Base-by-base conservation (phyloP, 495 filamentous ascomycete genomes). In the Penicillium coprophilum region DNA sequence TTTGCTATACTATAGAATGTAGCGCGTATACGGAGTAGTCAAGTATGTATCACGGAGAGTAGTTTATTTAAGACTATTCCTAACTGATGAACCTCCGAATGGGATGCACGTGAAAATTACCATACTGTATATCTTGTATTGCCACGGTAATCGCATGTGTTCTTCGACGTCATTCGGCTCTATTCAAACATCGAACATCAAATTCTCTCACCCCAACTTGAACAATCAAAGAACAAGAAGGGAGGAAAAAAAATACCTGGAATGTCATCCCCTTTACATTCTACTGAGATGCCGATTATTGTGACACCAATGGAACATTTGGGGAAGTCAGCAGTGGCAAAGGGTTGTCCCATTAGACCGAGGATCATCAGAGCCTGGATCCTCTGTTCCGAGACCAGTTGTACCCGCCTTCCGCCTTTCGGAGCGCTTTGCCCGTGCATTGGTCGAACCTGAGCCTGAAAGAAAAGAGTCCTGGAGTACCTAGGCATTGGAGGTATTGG, bases 311-410 rank as follows among this genome's bases (percentile, higher is more conserved):
- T 13, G 48, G 1, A 51, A 34, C n/a, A n/a, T 24, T n/a, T 34
- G 27, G 17, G 15, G 19, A 36, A 55, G 19, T 20, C 45, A 44
- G 49, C 21, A 32, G 56, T 54, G 44, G 56, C 46, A 56, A 50
- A 59, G 40, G 31, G 61, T 59, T 21, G 24, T 52, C 50, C 71
- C 73, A 63, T 76, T 76, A 70, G 71, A 72, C 73, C 73, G 73
- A 76, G 73, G 73, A 76, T 71, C 73, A 63, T 46, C 50, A 51
- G 40, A 56, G 59, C 58, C 62, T 70, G 57, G 70, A 72, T 76
- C 72, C 72, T 72, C 66, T 74, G 64, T 76, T 62, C 73, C 71
- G 71, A 76, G 65, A 63, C 65, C 64, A 57, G 49, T 31, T 36
- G 46, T 65, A 71, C 59, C 66, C 71, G 69, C 61, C 41, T 56